Base-by-base conservation (phyloP, 768 basidiomycete species). In the Amanita rimosa region DNA sequence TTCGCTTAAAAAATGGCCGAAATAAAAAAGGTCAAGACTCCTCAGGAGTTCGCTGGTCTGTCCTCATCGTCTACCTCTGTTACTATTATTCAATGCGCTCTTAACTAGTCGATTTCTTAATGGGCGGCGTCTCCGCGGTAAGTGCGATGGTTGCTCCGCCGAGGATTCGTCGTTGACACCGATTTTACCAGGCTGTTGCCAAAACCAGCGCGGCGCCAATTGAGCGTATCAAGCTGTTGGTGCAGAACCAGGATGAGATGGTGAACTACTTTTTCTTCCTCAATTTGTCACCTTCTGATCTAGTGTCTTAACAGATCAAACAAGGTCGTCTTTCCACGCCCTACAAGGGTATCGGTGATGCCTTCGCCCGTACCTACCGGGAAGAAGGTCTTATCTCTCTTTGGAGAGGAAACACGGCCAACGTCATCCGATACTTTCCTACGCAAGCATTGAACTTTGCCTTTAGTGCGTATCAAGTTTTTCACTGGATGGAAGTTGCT, bases 341-440 rank as follows among this genome's bases (percentile, higher is more conserved):
- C 31, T 98, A 99, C 85, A 94, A 94, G 79, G 96, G 96, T 64
- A 76, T 99, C 58, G 68, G 62, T 51, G 96, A 98, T 72, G 96
- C 94, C 59, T 96, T 96, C 65, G 35, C 57, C 54, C 89, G 96
- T 57, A 97, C 94, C 51, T 95, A 94, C 79, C 71, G 68, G 57
- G 95, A 97, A 13, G 96, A 99, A 77, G 96, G 96, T 67, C 72
- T 96, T 46, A 76, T 92, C 54, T 87, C 96, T 17, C 75, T 99
- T 63, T 98, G 96, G 96, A 76, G 96, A 74, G 96, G 96, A 70
- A 99, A 99, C 83, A 98, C 95, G 51, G 95, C 96, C 80, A 99
- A 99, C 74, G 96, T 99, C 72, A 96, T 99, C 75, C 94, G 96
- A 67, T 99, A 99, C 87, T 99, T 99, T 92, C 96, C 96, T 46